Evolutionary conservation across 208 protist species (phyloP), one percentile per base, ranked within the genome.

Genomic region (Acanthamoeba triangularis): DNA sequence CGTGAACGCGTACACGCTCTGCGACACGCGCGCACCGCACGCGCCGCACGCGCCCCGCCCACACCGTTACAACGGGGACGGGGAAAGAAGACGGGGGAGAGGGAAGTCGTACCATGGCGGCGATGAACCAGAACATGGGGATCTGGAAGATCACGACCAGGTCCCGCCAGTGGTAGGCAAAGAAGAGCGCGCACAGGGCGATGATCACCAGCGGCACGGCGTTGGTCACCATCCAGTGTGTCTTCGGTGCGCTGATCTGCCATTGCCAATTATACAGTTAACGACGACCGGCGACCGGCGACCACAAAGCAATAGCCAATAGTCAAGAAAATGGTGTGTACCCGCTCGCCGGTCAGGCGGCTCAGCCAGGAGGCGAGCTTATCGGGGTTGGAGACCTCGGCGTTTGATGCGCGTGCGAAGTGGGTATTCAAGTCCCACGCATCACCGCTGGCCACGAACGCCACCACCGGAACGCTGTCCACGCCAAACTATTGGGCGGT

Each of bases 91-190:
- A 61, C 20, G 2, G 56, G 61, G 61, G 61, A 67, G 61, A 30
- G 61, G 23, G 28, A 30, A 14, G 37, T 28, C 16, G 69, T 44
- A 80, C 69, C 69, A 80, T 23, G n/a, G 16, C 37, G 69, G 37
- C 35, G 35, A 80, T 23, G 33, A 80, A 80, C 69, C 69, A 80
- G 33, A 80, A 80, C 69, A 80, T 80, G 69, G 30, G 69, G 35
- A 80, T 44, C 37, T 47, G 69, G 23, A 80, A 23, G 69, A 80
- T 35, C 16, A 47, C 18, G 35, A 80, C 33, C 25, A 80, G 30
- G 30, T 35, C 69, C 7, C 35, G 69, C 69, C 69, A 80, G 33
- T 80, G 30, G 69, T 49, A 80, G 35, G n/a, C 30, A 18, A 47
- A 49, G 69, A 80, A 80, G 37, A 80, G 30, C 35, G 37, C 6